phyloP scores from a whole-genome alignment of 345 rosid genomes.

The Sisymbrium irio region DNA sequence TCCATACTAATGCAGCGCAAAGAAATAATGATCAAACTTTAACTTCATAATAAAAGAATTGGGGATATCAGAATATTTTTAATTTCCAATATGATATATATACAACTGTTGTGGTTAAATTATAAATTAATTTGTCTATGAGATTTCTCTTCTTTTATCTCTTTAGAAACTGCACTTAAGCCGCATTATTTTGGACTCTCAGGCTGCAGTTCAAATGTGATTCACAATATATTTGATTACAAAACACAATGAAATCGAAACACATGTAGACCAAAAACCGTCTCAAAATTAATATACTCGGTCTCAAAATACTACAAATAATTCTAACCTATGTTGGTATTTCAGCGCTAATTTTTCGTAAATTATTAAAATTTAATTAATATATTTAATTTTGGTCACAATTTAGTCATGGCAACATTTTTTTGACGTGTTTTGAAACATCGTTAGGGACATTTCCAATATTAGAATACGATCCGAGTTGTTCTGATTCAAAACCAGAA shows the following conservation, averaged over 20 bases:
- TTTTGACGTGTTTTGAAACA: not conserved
- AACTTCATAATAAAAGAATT: too few relatives aligned
- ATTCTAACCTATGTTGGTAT: not conserved
- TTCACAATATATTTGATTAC: not conserved
- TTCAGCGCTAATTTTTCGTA: not conserved
- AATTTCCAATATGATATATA: too few relatives aligned
- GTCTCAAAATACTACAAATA: not conserved
- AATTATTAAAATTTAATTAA: not conserved
- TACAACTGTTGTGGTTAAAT: too few relatives aligned
- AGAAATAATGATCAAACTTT: too few relatives aligned
- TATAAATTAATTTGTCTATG: not conserved
- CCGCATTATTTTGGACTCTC: too few relatives aligned
- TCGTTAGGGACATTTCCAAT: conserved; percentile 18
- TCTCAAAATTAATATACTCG: not conserved
- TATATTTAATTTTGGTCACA: not conserved
- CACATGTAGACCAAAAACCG: not conserved
- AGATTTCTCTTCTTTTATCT: not conserved
- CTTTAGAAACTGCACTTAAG: not conserved
- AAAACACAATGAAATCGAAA: not conserved
- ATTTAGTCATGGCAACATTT: not conserved
- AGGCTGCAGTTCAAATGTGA: not conserved
- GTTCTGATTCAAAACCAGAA: conserved; percentile 10
- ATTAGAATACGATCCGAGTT: conserved; percentile 20
- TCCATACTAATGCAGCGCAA: too few relatives aligned
- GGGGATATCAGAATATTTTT: too few relatives aligned